Percentiles rank a stretch among this genome's conserved stretches.
Conservation (phyloP, 495 filamentous ascomycete species). For the Penicillium paxilli region DNA sequence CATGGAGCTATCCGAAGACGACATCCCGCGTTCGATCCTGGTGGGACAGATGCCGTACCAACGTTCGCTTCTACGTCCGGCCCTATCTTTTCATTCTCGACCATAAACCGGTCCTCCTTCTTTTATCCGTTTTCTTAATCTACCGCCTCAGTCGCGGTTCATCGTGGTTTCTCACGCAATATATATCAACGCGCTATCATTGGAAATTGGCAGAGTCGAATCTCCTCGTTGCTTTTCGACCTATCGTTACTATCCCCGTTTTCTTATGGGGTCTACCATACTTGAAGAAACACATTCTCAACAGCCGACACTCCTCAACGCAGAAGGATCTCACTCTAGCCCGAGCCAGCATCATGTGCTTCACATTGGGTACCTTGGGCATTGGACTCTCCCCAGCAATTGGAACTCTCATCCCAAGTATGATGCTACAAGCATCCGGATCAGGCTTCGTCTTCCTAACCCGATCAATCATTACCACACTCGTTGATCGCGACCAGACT, state of each 20-base stretch:
- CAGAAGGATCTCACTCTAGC: conserved; percentile 55
- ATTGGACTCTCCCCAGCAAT: conserved; percentile 44
- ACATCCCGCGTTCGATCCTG: conserved; percentile 9
- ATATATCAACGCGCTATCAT: conserved; percentile 57
- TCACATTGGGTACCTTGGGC: conserved; percentile 47
- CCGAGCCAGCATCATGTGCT: conserved; percentile 44
- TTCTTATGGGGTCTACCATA: conserved; percentile 52
- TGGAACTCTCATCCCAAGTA: conserved; percentile 40
- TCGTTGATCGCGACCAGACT: conserved; percentile 54
- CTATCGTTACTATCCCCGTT: conserved; percentile 49
- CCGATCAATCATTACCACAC: conserved; percentile 52
- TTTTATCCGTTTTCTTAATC: conserved; percentile 52
- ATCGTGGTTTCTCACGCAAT: conserved; percentile 53
- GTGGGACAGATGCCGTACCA: conserved; percentile 14
- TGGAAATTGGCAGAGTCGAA: conserved; percentile 57
- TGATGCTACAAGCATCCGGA: conserved; percentile 51
- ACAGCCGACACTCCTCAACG: conserved; percentile 23
- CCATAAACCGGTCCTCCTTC: conserved; percentile 44
- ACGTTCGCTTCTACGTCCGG: conserved; percentile 28
- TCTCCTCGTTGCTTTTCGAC: conserved; percentile 52
- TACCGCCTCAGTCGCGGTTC: conserved; percentile 53
- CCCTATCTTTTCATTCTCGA: conserved; percentile 46
- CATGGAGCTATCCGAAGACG: conserved; percentile 23
- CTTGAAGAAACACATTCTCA: conserved; percentile 20
- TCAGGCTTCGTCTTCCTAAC: conserved; percentile 44